phyloP scores from a whole-genome alignment of 345 rosid species.

The Boechera divaricarpa region DNA sequence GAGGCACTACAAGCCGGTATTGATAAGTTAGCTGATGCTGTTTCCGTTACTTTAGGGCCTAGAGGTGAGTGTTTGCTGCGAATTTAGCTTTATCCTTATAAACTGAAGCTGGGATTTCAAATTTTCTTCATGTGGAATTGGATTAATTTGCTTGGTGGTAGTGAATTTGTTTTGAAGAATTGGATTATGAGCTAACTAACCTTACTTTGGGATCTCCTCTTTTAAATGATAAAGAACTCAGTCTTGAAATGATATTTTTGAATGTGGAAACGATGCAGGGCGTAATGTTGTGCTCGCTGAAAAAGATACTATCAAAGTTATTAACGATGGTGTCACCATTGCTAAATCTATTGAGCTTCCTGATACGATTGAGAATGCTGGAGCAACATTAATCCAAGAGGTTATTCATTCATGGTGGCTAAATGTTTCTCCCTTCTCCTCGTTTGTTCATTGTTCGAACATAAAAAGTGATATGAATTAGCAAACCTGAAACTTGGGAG shows the following conservation, averaged over 20 bases:
- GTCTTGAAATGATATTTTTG: slow-evolving; percentile 13
- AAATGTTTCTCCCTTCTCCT: slow-evolving; percentile 38
- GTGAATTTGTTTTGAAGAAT: neutral
- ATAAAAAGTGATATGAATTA: neutral
- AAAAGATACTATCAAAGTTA: slow-evolving; percentile 58
- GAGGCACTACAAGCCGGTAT: slow-evolving; percentile 81
- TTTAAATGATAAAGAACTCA: neutral
- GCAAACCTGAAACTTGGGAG: neutral
- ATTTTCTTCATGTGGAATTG: neutral
- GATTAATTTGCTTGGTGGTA: neutral
- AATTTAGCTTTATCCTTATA: neutral
- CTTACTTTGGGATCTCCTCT: neutral
- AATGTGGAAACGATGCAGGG: slow-evolving; percentile 52
- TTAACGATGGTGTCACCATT: slow-evolving; percentile 90
- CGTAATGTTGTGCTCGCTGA: slow-evolving; percentile 81
- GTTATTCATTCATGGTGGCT: slow-evolving; percentile 76
- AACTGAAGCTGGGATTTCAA: neutral
- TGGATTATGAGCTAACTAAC: neutral
- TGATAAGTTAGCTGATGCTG: slow-evolving; percentile 90
- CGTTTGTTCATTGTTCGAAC: slow-evolving; percentile 1
- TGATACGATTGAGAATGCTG: slow-evolving; percentile 79
- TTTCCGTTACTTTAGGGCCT: slow-evolving; percentile 85
- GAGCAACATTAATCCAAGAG: slow-evolving; percentile 87
- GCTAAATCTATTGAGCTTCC: slow-evolving; percentile 73
- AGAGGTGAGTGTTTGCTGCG: slow-evolving; percentile 49